Base-by-base conservation (phyloP, 305 asterid species). In the Lippia alba region DNA sequence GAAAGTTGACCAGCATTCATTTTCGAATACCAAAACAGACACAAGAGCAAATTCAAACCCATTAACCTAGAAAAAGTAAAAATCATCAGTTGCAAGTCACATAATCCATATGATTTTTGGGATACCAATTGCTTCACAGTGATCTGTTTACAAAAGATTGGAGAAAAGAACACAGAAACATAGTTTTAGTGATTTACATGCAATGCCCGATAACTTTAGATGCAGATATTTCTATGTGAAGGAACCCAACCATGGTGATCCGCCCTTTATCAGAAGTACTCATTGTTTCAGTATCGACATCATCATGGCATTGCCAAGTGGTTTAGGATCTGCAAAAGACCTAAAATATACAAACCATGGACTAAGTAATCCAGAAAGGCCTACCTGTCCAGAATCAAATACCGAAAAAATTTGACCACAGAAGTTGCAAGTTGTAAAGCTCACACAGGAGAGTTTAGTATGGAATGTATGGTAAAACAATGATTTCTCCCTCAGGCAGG, bases 381-480 rank as follows among this genome's bases (percentile, higher is more conserved):
- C 55, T 69, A 87, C 99, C 96, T 86, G 85, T 66, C 99, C 96
- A 79, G 84, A 82, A 64, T 85, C 96, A 77, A 80, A 89, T 78
- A 96, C 97, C 41, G 81, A 96, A 34, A 85, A 72, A 95, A 92
- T 81, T 79, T 86, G 78, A 64, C 82, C 19, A 94, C 96, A 72
- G 88, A 83, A 66, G 80, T 69, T 64, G 83, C 70, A 80, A 87
- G 86, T 74, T 75, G 79, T 70, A 95, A 79, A 76, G 83, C 84
- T 75, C 80, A 74, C 64, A 95, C 94, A 65, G 96, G 89, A 74
- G 98, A 92, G 69, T 74, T 80, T 61, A 86, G 65, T 53, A 85
- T 68, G 64, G 96, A 79, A 81, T 79, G 85, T 67, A 91, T 67
- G 50, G 90, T 87, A 62, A 55, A 76, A 74, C 91, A 86, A 48